phyloP scores from a whole-genome alignment of 495 filamentous ascomycete species.

The Hypoxylon rickii region DNA sequence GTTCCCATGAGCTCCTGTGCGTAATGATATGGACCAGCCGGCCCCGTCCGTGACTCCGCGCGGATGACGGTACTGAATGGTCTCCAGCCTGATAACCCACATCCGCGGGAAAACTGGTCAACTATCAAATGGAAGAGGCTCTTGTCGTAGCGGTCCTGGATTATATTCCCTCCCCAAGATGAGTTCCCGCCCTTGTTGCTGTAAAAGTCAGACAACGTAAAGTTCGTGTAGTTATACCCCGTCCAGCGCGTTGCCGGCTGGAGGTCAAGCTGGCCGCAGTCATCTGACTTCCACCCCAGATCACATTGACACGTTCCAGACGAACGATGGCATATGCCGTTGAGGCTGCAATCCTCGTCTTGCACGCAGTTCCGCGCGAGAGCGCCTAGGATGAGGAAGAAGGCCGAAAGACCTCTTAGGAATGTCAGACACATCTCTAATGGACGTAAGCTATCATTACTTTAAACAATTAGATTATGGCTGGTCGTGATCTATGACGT shows the following conservation, averaged over 20 bases:
- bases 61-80: slow-evolving; percentile 44
- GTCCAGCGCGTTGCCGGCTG: slow-evolving; percentile 34
- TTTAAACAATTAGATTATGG: background rate
- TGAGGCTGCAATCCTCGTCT: slow-evolving; percentile 50
- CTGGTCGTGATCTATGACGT: background rate
- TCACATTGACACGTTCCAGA: slow-evolving; percentile 40
- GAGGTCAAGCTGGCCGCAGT: slow-evolving; percentile 47
- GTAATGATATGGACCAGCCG: slow-evolving; percentile 44
- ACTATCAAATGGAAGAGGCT: slow-evolving; percentile 42
- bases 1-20: slow-evolving; percentile 37
- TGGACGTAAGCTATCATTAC: background rate
- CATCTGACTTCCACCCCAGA: slow-evolving; percentile 43
- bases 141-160: slow-evolving; percentile 41
- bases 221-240: slow-evolving; percentile 44
- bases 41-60: slow-evolving; percentile 42
- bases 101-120: slow-evolving; percentile 43
- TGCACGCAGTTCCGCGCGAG: slow-evolving; percentile 25
- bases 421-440: slow-evolving; percentile 52
- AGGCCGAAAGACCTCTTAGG: slow-evolving; percentile 27
- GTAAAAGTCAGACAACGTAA: slow-evolving; percentile 27
- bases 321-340: slow-evolving; percentile 39
- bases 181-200: slow-evolving; percentile 40
- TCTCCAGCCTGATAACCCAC: slow-evolving; percentile 45
- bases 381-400: slow-evolving; percentile 1
- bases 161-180: slow-evolving; percentile 45